These are phyloP conservation scores for Saccharomycopsis javanensis DNA, from an alignment of 805 yeast genomes.

Conservation along the genomic window DNA sequence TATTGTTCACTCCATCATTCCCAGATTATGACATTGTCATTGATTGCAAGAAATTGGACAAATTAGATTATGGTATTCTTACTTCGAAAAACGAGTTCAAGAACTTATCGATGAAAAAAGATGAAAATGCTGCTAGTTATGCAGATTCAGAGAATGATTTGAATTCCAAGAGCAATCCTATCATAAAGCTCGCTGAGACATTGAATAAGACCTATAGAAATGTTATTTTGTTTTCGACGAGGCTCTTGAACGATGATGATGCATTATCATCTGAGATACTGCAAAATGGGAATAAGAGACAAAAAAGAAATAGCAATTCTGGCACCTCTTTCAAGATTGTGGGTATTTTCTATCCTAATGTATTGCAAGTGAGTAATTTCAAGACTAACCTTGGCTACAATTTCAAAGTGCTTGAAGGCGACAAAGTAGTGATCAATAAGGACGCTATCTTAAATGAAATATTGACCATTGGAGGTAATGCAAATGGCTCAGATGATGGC, in stretches of 20 bases:
- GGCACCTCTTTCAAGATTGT: conserved; percentile 33
- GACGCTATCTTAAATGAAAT: conserved; percentile 71
- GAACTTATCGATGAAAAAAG: conserved; percentile 27
- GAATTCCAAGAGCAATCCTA: conserved; percentile 46
- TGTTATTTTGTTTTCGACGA: conserved; percentile 59
- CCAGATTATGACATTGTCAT: conserved; percentile 79
- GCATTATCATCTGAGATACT: not conserved
- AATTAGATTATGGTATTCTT: conserved; percentile 52
- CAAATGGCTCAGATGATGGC: conserved; percentile 32
- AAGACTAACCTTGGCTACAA: conserved; percentile 72
- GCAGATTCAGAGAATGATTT: conserved; percentile 23
- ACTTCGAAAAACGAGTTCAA: conserved; percentile 24
- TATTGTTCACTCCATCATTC: conserved; percentile 71
- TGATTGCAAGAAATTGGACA: conserved; percentile 35
- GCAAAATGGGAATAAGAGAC: conserved; percentile 33
- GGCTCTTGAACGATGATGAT: conserved; percentile 28
- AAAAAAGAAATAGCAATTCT: conserved; percentile 48
- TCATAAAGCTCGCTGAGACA: conserved; percentile 49
- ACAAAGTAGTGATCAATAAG: conserved; percentile 51
- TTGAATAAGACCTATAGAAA: conserved; percentile 55
- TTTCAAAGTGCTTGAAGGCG: conserved; percentile 47
- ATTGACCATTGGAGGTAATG: conserved; percentile 55
- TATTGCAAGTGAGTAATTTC: conserved; percentile 53
- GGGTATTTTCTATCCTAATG: conserved; percentile 71
- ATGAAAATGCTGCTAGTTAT: conserved; percentile 29